A percentile compares a stretch with the other conserved stretches of the same genome.
phyloP scores from a whole-genome alignment of 257 asterid species.

The Nicotiana undulata region DNA sequence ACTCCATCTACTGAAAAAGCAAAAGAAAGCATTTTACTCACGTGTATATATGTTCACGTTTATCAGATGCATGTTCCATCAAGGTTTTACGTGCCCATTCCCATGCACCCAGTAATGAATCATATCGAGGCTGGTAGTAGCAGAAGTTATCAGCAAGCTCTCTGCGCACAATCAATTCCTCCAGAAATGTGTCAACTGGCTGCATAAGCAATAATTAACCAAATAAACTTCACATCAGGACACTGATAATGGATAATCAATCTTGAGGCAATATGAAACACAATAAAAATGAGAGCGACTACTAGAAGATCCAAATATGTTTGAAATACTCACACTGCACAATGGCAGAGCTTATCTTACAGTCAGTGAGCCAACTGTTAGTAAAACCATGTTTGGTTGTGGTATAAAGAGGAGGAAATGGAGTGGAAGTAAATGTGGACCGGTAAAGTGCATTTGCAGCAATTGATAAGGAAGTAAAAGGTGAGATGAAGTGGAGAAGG shows the following conservation, averaged over 20 bases:
- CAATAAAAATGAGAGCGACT: not conserved
- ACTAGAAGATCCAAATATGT: not conserved
- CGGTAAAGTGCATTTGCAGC: not conserved
- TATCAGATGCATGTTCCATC: conserved; percentile 78
- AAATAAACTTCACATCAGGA: conserved; percentile 11
- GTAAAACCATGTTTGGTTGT: not conserved
- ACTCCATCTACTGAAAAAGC: not conserved
- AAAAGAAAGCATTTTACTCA: conserved; percentile 25
- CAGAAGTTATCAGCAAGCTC: conserved; percentile 98
- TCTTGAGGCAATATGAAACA: not conserved
- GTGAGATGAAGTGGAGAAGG: not conserved
- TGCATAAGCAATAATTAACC: conserved; percentile 26
- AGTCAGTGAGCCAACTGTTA: not conserved
- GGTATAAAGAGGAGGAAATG: not conserved
- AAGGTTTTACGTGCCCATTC: conserved; percentile 94
- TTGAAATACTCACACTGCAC: not conserved
- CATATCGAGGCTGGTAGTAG: conserved; percentile 86
- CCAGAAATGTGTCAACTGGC: conserved; percentile 83
- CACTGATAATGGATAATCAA: not conserved
- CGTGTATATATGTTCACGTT: conserved; percentile 82
- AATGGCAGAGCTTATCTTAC: not conserved
- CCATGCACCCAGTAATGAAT: conserved; percentile 92
- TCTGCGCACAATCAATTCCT: conserved; percentile 85
- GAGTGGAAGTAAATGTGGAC: not conserved
- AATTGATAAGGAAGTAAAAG: not conserved